Conservation (phyloP, 2,329 filamentous ascomycete species). For the Alternaria consortialis region DNA sequence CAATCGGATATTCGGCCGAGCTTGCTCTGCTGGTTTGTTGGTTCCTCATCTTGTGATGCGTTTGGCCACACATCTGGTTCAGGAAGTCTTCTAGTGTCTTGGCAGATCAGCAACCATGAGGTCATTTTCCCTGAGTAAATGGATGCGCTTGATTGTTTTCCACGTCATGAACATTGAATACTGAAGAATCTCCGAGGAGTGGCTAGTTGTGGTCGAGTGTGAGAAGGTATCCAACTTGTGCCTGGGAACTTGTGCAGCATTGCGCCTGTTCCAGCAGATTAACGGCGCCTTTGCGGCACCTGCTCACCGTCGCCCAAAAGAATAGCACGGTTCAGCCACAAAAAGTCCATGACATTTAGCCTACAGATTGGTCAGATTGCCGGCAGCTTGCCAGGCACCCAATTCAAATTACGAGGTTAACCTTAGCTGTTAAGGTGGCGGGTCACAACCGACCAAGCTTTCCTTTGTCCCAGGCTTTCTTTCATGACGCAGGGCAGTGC, state of each 20-base stretch:
- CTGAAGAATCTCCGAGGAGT: background rate
- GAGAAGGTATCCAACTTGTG: background rate
- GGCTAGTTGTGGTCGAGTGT: background rate
- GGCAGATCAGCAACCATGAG: slow-evolving; percentile 19
- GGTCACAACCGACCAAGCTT: slow-evolving; percentile 1
- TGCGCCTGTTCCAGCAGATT: slow-evolving; percentile 7
- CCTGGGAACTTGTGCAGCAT: slow-evolving; percentile 1
- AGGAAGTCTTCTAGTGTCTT: slow-evolving; percentile 8
- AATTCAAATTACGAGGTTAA: slow-evolving; percentile 3
- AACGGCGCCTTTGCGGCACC: slow-evolving; percentile 12
- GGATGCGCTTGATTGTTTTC: background rate
- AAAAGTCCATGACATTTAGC: background rate
- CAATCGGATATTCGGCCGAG: slow-evolving; percentile 20
- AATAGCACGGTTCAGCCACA: slow-evolving; percentile 1
- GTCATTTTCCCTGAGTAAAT: slow-evolving; percentile 6
- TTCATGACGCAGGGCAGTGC: slow-evolving; percentile 29
- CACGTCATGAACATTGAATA: slow-evolving; percentile 15
- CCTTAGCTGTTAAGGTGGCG: slow-evolving; percentile 10
- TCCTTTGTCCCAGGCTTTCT: slow-evolving; percentile 12
- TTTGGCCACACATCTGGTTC: slow-evolving; percentile 17
- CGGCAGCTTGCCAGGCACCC: background rate
- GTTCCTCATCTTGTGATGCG: slow-evolving; percentile 7
- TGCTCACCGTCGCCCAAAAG: background rate
- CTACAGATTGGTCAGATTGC: slow-evolving; percentile 7
- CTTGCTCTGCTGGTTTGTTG: slow-evolving; percentile 10